Conservation (phyloP, 495 filamentous ascomycete species). For the Staphylotrichum tortipilum region DNA sequence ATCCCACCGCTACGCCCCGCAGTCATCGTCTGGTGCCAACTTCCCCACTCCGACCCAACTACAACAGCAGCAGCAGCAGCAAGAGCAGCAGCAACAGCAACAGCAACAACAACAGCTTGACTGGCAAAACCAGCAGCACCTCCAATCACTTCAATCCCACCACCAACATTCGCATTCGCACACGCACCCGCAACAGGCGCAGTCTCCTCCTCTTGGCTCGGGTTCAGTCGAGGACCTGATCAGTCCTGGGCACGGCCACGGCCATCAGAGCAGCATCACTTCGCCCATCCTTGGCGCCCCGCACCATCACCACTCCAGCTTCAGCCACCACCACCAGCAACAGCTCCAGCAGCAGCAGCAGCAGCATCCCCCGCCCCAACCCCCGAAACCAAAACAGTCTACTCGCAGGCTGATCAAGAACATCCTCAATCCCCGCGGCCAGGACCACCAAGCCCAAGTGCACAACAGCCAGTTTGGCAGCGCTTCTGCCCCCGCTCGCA, state of each 20-base stretch:
- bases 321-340: too few relatives aligned
- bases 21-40: conserved; percentile 22
- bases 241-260: conserved; percentile 18
- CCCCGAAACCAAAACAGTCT: conserved; percentile 33
- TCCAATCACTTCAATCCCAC: too few relatives aligned
- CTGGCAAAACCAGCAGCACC: conserved; percentile 20
- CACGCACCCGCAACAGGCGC: conserved; percentile 19
- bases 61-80: conserved; percentile 25
- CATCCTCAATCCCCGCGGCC: conserved; percentile 31
- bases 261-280: conserved; percentile 19
- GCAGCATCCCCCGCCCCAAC: conserved; percentile 28
- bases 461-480: conserved; percentile 32
- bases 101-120: conserved; percentile 23
- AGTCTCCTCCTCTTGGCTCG: too few relatives aligned
- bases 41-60: conserved; percentile 18
- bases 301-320: conserved; percentile 17
- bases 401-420: conserved; percentile 41
- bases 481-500: conserved; percentile 31
- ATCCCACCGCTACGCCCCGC: conserved; percentile 26
- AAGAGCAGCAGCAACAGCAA: conserved; percentile 21
- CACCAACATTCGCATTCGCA: too few relatives aligned
- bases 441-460: conserved; percentile 16
- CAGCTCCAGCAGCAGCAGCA: too few relatives aligned
- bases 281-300: conserved; percentile 21
- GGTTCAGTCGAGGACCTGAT: conserved; percentile 38